A percentile compares a stretch with the other conserved stretches of the same genome.
phyloP scores from a whole-genome alignment of 1,139 yeast genomes.

The Geotrichum candidum region DNA sequence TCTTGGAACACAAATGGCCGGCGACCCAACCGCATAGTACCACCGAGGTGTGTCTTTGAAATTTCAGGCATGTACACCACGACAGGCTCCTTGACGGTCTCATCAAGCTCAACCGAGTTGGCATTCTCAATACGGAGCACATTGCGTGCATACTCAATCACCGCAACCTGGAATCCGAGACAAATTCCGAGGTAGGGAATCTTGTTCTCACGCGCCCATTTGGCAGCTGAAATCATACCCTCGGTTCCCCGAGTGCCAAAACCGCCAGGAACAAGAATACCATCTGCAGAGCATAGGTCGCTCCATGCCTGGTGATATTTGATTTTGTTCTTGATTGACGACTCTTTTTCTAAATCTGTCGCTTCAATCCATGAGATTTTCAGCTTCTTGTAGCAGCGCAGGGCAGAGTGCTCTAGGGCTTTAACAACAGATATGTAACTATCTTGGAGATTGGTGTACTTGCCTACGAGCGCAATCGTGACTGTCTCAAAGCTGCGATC shows the following conservation, averaged over 20 bases:
- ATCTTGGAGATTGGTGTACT: constrained; percentile 92
- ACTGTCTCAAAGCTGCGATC: constrained; percentile 83
- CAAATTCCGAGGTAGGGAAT: constrained; percentile 96
- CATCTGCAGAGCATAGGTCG: constrained; percentile 87
- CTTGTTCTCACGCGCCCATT: constrained; percentile 93
- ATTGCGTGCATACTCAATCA: constrained; percentile 84
- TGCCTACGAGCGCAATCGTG: constrained; percentile 93
- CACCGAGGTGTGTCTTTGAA: constrained; percentile 92
- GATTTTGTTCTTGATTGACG: constrained; percentile 57
- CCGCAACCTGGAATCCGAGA: constrained; percentile 97
- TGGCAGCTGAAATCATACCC: constrained; percentile 96
- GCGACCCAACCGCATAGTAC: constrained; percentile 97
- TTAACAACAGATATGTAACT: constrained; percentile 92
- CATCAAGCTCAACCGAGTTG: constrained; percentile 80
- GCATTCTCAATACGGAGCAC: constrained; percentile 62
- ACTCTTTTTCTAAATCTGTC: constrained; percentile 73
- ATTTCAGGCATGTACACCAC: constrained; percentile 98
- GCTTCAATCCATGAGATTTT: constrained; percentile 96
- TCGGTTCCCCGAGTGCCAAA: constrained; percentile 96
- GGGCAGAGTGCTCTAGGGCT: constrained; percentile 89
- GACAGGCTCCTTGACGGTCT: constrained; percentile 60
- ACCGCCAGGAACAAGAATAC: constrained; percentile 97
- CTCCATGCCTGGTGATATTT: constrained; percentile 96
- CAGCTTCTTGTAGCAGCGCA: constrained; percentile 78
- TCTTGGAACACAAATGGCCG: constrained; percentile 80